Evolutionary conservation across 306 rosid genomes (phyloP).

Genomic region (Cucurbita pepo): DNA sequence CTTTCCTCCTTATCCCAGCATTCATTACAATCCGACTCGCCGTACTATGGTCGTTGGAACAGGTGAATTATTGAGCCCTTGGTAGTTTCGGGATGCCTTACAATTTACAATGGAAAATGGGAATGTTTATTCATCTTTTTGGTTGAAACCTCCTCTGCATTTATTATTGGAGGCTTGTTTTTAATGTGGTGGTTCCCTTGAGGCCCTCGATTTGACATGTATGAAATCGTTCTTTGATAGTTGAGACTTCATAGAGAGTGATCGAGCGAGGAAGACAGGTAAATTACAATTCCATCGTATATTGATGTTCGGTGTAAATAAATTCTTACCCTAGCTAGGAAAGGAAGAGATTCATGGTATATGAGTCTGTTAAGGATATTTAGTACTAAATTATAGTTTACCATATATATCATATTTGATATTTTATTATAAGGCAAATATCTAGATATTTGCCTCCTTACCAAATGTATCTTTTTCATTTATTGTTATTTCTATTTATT

Average conservation of each 20-base stretch:
- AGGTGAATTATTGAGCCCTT: conserved; percentile 54
- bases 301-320: background rate
- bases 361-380: too few relatives aligned
- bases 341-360: too few relatives aligned
- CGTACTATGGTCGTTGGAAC: conserved; percentile 11
- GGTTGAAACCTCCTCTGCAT: background rate
- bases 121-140: conserved; percentile 26
- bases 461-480: too few relatives aligned
- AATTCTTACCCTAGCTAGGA: too few relatives aligned
- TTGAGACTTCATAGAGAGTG: background rate
- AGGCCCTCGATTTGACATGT: background rate
- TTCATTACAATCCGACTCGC: background rate
- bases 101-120: conserved; percentile 30
- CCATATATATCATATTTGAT: too few relatives aligned
- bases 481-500: too few relatives aligned
- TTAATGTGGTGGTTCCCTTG: background rate
- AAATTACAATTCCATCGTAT: background rate
- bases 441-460: too few relatives aligned
- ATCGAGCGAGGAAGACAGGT: background rate
- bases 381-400: too few relatives aligned
- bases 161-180: background rate
- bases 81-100: conserved; percentile 32
- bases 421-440: too few relatives aligned
- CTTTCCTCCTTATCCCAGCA: background rate
- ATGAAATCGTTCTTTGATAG: background rate